Evolutionary conservation across 164 flowering plant genomes (phyloP), one percentile per base, ranked within the genome.

Genomic region (Aristolochia contorta): DNA sequence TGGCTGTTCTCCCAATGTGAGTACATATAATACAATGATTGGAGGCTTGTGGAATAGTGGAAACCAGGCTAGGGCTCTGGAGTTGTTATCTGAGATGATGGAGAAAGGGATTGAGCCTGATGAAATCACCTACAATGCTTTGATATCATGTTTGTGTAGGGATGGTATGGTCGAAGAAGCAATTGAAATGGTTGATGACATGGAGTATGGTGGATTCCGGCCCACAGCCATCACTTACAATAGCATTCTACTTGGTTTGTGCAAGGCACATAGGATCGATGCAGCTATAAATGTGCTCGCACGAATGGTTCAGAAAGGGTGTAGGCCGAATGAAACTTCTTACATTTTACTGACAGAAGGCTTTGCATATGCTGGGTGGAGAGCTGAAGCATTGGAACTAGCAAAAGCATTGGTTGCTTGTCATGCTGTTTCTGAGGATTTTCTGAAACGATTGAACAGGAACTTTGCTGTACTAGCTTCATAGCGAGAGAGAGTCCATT

Each of bases 91-190:
- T 7, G 83, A 83, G 52, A 88, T 91, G 97, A 59, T 82, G 12
- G 62, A 61, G 23, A 77, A 74, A 66, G 82, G 82, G 14, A 71
- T 83, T 54, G 77, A 77, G 15, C 90, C 94, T 13, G 90, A 86
- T 63, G 77, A 72, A 56, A 79, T 91, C 6, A 86, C 88, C 13
- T 91, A 84, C 58, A 83, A 83, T 69, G 70, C 85, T 10, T 71
- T 91, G 12, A 77, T 84, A 41, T 83, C 89, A 1, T 82, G 89
- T 56, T 67, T 91, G 66, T 87, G 96, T 68, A 76, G 90, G 70
- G 93, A 91, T 59, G 88, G 84, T 20, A 69, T 86, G 82, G 89
- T 88, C 25, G 79, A 84, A 54, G 85, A 83, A 63, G 96, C 90
- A 4, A 55, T 83, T 25, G 78, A 70, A 13, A 57, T 91, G 74